A percentile compares a stretch with the other conserved stretches of the same genome.
Conservation (phyloP, 768 basidiomycete genomes). For the Rhodotorula kratochvilovae region DNA sequence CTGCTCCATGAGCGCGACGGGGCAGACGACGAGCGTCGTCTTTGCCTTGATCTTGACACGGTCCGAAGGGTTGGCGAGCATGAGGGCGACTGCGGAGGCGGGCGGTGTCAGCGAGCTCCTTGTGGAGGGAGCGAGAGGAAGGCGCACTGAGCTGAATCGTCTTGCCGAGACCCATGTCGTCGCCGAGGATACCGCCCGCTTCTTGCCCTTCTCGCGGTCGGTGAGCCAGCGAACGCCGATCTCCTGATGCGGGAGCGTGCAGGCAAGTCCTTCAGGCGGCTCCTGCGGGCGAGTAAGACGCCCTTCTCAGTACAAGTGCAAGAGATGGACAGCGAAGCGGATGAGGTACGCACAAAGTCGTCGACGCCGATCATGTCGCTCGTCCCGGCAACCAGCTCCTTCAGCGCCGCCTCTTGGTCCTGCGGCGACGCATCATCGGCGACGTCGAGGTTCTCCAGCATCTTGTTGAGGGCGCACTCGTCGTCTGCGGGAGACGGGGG, state of each 20-base stretch:
- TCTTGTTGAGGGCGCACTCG: slow-evolving; percentile 14
- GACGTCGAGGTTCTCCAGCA: slow-evolving; percentile 9
- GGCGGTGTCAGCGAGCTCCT: neutral
- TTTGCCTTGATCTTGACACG: slow-evolving; percentile 69
- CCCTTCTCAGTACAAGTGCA: too few species aligned
- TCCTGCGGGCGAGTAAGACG: neutral
- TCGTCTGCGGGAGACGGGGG: neutral
- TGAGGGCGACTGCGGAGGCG: slow-evolving; percentile 54
- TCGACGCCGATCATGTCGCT: slow-evolving; percentile 13
- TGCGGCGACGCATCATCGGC: slow-evolving; percentile 1
- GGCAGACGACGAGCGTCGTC: slow-evolving; percentile 77
- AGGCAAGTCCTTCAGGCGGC: slow-evolving; percentile 5
- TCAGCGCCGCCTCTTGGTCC: slow-evolving; percentile 22
- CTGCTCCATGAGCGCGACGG: slow-evolving; percentile 79
- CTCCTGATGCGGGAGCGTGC: slow-evolving; percentile 55
- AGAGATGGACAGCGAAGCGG: rapidly evolving
- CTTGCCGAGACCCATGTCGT: slow-evolving; percentile 53
- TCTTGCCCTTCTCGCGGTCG: slow-evolving; percentile 63
- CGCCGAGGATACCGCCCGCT: slow-evolving; percentile 62
- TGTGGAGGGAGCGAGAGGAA: neutral
- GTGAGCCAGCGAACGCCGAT: slow-evolving; percentile 82
- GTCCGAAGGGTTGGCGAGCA: slow-evolving; percentile 69
- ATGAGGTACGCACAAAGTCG: neutral
- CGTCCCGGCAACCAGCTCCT: slow-evolving; percentile 21
- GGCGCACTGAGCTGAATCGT: slow-evolving; percentile 70